phyloP scores from a whole-genome alignment of 306 rosid species.

The Cucumis cinereus region DNA sequence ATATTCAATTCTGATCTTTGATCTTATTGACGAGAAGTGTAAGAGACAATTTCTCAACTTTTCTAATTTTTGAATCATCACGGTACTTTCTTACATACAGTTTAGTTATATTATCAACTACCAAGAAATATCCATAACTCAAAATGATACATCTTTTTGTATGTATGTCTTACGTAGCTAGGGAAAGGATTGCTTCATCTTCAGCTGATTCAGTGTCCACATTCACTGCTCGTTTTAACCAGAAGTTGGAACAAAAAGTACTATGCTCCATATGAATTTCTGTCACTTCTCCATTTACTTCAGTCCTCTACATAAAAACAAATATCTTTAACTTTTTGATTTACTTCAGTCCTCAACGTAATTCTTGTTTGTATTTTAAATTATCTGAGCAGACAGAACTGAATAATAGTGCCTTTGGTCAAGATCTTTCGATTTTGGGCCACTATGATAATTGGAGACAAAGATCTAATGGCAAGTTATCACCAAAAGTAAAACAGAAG shows the following conservation, averaged over 20 bases:
- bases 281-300: constrained; percentile 9
- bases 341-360: constrained; percentile 2
- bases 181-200: constrained; percentile 24
- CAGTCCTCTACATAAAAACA: constrained; percentile 3
- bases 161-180: constrained; percentile 32
- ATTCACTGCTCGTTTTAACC: constrained; percentile 31
- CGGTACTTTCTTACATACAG: not conserved
- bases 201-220: constrained; percentile 15
- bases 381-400: constrained; percentile 36
- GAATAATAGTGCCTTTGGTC: constrained; percentile 20
- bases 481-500: constrained; percentile 22
- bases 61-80: not conserved
- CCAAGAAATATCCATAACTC: not conserved
- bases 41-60: not conserved
- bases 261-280: constrained; percentile 14
- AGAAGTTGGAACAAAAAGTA: constrained; percentile 48
- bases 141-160: constrained; percentile 16
- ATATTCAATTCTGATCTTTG: not conserved
- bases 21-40: not conserved
- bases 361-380: constrained; percentile 15
- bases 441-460: constrained; percentile 20
- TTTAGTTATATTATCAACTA: not conserved
- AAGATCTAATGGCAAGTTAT: constrained; percentile 17
- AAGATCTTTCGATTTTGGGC: constrained; percentile 37
- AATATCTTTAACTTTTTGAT: constrained; percentile 8